Base-by-base conservation (phyloP, 805 yeast genomes). In the Metschnikowia anglica region DNA sequence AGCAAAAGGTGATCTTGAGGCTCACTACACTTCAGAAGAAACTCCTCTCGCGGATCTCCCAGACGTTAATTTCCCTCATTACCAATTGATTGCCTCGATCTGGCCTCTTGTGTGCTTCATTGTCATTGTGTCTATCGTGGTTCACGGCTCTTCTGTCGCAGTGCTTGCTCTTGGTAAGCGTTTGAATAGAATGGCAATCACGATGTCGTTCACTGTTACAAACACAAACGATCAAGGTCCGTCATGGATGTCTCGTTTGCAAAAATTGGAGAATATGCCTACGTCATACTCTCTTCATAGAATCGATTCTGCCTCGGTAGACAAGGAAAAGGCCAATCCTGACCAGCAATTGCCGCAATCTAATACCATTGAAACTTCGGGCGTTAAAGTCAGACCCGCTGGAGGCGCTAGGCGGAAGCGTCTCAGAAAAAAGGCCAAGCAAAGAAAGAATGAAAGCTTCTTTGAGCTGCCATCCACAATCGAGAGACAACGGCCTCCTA, bases 181-280 rank as follows among this genome's bases (percentile, higher is more conserved):
- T 44, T 75, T 91, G 61, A 89, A 90, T 68, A 84, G 95, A 39
- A 86, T 93, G 83, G 88, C 96, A 1, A 79, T 91, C 55, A 86
- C 97, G 1, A 86, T 90, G 84, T 80, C 97, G 0, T 84, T 88
- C 60, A 88, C 96, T 16, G 60, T 66, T 25, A 62, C 69, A 2
- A 65, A 63, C 43, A 80, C 86, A 17, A 83, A 81, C 46, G 65
- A 73, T 30, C 69, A 75, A 51, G 74, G 76, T 16, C 73, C 83
- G 6, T 71, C 85, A 21, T 86, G 97, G 97, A 79, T 90, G 70
- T 76, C 81, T 41, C 81, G 97, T 62, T 74, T 91, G 53, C 97
- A 96, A 24, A 78, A 84, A 32, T 68, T 88, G 60, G 93, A 85
- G 40, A 78, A 76, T 41, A 68, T 72, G 11, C 85, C 89, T 6